Evolutionary conservation across 2,329 filamentous ascomycete genomes (phyloP), one percentile per base, ranked within the genome.

Genomic region (Fusarium sp.): DNA sequence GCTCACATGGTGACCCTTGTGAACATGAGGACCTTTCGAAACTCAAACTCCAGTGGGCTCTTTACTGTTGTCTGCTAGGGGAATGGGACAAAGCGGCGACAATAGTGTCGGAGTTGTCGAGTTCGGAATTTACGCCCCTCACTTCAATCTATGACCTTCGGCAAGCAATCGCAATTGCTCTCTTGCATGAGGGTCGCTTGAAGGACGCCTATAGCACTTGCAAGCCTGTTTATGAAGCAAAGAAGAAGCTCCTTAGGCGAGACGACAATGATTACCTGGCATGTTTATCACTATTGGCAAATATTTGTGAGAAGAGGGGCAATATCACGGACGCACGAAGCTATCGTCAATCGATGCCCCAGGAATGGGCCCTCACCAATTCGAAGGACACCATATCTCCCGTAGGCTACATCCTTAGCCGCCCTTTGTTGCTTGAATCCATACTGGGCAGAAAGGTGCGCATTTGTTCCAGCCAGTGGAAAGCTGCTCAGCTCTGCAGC

Each of bases 111-210:
- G 35, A 22, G 27, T 14, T 59, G n/a, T 57, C 37, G 16, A 50
- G 39, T 41, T 24, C 39, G 29, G 33, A 35, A 14, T 31, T 54
- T 18, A 29, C 41, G 6, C 24, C 18, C 18, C n/a, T 22, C 10
- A 39, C 48, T 48, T 39, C 63, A 14, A 14, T 65, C 22, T 59
- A 59, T 35, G 37, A 65, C 27, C 37, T 65, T 35, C 9, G 57
- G 10, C 52, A 65, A 65, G 63, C 63, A 31, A 56, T 65, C n/a
- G 14, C 63, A 22, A n/a, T 50, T 31, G 52, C 39, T 48, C 41
- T 31, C 14, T 33, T 65, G 24, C 20, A 59, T n/a, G 41, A 22
- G n/a, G 22, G 35, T 33, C 63, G 63, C 35, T n/a, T 65, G 29
- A n/a, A 65, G 16, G 52, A 59, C 31, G 52, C 63, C 14, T n/a